A percentile compares a stretch with the other conserved stretches of the same genome.
Evolutionary conservation across 345 rosid species (phyloP).

Genomic region (Corchorus capsularis): DNA sequence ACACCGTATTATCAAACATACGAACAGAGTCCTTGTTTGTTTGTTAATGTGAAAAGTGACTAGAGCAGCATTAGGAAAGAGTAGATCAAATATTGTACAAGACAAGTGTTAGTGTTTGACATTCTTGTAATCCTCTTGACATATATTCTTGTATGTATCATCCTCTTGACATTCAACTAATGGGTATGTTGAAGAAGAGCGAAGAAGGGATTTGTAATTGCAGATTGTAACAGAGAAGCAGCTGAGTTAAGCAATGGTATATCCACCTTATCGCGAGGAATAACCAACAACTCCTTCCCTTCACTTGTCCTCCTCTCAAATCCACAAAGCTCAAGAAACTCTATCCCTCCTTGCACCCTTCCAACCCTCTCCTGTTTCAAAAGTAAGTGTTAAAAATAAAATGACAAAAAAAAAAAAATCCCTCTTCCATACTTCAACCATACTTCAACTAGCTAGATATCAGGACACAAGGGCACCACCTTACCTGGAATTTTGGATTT

Average conservation of each 20-base stretch:
- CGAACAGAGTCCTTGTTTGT: too few relatives aligned
- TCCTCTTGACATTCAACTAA: background rate
- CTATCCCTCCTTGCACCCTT: constrained; percentile 52
- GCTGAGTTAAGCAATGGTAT: constrained; percentile 53
- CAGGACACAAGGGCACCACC: background rate
- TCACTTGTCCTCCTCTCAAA: constrained; percentile 63
- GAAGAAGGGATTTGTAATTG: constrained; percentile 74
- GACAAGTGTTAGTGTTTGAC: too few relatives aligned
- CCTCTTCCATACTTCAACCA: too few relatives aligned
- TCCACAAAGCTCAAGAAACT: constrained; percentile 88
- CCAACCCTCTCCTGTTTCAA: constrained; percentile 61
- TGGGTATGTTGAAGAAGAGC: constrained; percentile 50
- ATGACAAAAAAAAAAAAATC: background rate
- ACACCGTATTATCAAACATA: too few relatives aligned
- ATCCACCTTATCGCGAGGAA: constrained; percentile 50
- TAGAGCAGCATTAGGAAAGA: too few relatives aligned
- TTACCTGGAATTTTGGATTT: constrained; percentile 65
- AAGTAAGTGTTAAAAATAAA: background rate
- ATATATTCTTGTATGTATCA: too few relatives aligned
- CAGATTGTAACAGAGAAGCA: constrained; percentile 50
- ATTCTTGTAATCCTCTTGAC: too few relatives aligned
- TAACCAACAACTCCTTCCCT: constrained; percentile 50
- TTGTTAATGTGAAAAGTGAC: too few relatives aligned
- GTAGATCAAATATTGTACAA: too few relatives aligned
- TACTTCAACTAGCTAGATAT: background rate